Conservation (phyloP, 2,329 filamentous ascomycete species). For the Cordyceps tenuipes region DNA sequence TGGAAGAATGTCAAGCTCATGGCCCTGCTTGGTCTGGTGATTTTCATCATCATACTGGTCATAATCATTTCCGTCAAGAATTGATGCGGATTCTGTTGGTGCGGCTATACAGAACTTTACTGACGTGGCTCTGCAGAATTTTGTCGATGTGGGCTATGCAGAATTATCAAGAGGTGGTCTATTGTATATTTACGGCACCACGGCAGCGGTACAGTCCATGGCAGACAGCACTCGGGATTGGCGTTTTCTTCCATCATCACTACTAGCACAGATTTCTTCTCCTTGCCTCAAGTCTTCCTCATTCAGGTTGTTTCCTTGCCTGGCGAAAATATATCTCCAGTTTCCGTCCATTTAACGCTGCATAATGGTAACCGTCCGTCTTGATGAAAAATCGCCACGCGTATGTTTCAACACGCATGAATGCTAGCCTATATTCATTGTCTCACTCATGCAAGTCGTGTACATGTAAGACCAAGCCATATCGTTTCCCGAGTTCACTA, state of each 20-base stretch:
- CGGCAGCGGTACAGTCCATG: not conserved
- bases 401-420: not conserved
- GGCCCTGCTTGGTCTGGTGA: constrained; percentile 64
- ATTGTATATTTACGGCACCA: not conserved
- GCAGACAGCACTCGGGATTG: not conserved
- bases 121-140: not conserved
- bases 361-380: not conserved
- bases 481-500: not conserved
- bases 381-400: not conserved
- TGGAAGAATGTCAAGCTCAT: constrained; percentile 99
- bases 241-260: not conserved
- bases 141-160: not conserved
- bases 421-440: not conserved
- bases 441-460: too few species aligned
- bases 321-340: not conserved
- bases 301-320: not conserved
- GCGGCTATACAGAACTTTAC: not conserved
- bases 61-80: constrained; percentile 48
- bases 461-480: not conserved
- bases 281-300: constrained; percentile 2
- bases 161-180: not conserved
- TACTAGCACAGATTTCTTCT: not conserved
- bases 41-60: constrained; percentile 49
- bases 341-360: not conserved
- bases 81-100: constrained; percentile 12